Evolutionary conservation across 2,329 filamentous ascomycete genomes (phyloP).

Genomic region (Neoarthrinium moseri): DNA sequence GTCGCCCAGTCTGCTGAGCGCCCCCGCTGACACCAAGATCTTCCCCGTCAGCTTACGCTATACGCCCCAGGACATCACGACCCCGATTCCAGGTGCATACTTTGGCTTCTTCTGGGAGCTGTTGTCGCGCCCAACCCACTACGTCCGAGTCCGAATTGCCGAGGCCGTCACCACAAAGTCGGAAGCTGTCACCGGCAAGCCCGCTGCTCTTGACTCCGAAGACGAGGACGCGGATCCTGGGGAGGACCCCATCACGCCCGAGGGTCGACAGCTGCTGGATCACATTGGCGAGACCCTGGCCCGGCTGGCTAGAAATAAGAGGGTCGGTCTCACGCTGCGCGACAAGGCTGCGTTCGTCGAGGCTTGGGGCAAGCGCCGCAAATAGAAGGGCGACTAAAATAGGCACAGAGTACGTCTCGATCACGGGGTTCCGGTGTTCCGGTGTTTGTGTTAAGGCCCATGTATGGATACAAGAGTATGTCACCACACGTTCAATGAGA

Average conservation of each 20-base stretch:
- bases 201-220: constrained; percentile 15
- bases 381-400: too few relatives aligned
- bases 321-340: constrained; percentile 77
- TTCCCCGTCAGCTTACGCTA: constrained; percentile 92
- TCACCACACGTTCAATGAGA: too few relatives aligned
- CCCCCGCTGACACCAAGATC: constrained; percentile 68
- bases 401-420: too few relatives aligned
- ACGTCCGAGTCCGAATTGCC: constrained; percentile 86
- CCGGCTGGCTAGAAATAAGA: constrained; percentile 82
- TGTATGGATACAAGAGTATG: too few relatives aligned
- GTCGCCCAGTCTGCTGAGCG: constrained; percentile 71
- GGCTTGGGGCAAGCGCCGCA: constrained; percentile 52
- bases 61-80: constrained; percentile 84
- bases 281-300: constrained; percentile 82
- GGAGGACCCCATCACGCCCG: constrained; percentile 34
- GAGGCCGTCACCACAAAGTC: constrained; percentile 61
- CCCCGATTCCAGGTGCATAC: constrained; percentile 77
- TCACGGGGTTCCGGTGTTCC: too few relatives aligned
- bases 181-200: neutral
- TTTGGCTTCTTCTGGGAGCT: constrained; percentile 79
- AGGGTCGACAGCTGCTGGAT: constrained; percentile 73
- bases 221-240: constrained; percentile 24
- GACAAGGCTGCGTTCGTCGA: constrained; percentile 84
- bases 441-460: too few relatives aligned
- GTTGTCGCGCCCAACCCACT: constrained; percentile 80